These are phyloP conservation scores for Paxillus ammoniavirescens DNA, from an alignment of 768 basidiomycete species.

Conservation along the genomic window DNA sequence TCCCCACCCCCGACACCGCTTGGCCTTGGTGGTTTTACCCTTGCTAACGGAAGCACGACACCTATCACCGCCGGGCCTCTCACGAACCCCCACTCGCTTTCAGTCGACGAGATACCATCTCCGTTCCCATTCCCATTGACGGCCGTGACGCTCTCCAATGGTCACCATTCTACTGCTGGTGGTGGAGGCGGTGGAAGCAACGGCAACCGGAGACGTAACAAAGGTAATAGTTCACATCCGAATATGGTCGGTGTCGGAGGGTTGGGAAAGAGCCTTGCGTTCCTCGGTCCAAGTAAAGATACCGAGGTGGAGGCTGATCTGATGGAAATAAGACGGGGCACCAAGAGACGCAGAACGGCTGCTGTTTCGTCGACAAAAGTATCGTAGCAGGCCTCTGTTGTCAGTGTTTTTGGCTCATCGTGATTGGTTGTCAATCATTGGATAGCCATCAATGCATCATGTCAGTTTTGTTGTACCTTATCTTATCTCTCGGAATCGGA, in stretches of 20 bases:
- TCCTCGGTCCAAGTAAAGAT: slow-evolving; percentile 60
- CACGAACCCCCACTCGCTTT: slow-evolving; percentile 80
- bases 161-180: slow-evolving; percentile 30
- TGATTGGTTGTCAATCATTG: background rate
- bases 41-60: slow-evolving; percentile 41
- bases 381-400: slow-evolving; percentile 11
- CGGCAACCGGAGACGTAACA: slow-evolving; percentile 41
- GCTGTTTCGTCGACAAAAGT: slow-evolving; percentile 32
- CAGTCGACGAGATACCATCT: slow-evolving; percentile 84
- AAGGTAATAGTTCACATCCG: slow-evolving; percentile 52
- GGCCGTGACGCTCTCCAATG: slow-evolving; percentile 42
- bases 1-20: slow-evolving; percentile 79
- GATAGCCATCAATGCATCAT: background rate
- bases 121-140: slow-evolving; percentile 79
- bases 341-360: slow-evolving; percentile 48
- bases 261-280: slow-evolving; percentile 67
- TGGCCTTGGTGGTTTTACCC: slow-evolving; percentile 34
- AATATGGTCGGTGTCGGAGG: slow-evolving; percentile 59
- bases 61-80: slow-evolving; percentile 70
- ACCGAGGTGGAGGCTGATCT: slow-evolving; percentile 72
- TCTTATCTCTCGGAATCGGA: slow-evolving; percentile 31
- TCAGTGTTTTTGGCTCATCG: background rate
- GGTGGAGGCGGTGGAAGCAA: slow-evolving; percentile 41
- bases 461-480: slow-evolving; percentile 7
- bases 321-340: slow-evolving; percentile 74